These are phyloP conservation scores for Nothopassalora personata DNA, from an alignment of 2,329 filamentous ascomycete genomes.

Conservation along the genomic window DNA sequence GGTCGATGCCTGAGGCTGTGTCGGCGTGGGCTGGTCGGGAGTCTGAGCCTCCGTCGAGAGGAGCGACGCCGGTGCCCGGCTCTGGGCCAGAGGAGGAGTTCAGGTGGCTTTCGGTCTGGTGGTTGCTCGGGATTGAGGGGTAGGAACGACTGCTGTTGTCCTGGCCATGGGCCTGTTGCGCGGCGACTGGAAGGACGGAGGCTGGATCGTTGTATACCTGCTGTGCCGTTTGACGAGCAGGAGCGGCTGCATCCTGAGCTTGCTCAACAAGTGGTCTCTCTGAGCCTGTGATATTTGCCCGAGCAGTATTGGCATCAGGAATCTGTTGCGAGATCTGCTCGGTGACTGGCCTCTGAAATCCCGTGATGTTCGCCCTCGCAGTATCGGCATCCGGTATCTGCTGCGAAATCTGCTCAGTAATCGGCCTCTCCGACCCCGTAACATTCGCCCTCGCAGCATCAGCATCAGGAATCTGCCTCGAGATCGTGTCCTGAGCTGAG, in stretches of 20 bases:
- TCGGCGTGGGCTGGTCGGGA: neutral
- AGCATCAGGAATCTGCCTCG: neutral
- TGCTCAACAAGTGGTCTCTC: neutral
- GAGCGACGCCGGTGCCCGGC: neutral
- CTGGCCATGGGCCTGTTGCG: constrained; percentile 44
- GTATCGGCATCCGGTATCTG: too few relatives aligned
- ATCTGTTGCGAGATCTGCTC: neutral
- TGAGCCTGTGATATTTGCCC: neutral
- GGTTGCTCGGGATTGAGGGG: neutral
- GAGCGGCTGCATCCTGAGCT: neutral
- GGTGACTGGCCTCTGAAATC: neutral
- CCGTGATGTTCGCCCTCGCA: neutral
- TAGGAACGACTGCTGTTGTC: constrained; percentile 4
- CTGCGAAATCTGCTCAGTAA: neutral
- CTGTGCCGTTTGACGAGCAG: neutral
- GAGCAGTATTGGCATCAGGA: too few relatives aligned
- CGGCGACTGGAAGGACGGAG: constrained; percentile 15
- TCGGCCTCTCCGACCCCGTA: neutral
- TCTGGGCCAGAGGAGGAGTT: neutral
- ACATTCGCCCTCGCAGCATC: neutral
- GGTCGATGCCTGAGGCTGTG: neutral
- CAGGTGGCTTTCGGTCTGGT: neutral
- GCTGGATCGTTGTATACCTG: neutral
- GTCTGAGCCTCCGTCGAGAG: neutral
- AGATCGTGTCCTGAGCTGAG: neutral